phyloP scores from a whole-genome alignment of 768 basidiomycete species.

The Phlebiopsis flavidoalba region DNA sequence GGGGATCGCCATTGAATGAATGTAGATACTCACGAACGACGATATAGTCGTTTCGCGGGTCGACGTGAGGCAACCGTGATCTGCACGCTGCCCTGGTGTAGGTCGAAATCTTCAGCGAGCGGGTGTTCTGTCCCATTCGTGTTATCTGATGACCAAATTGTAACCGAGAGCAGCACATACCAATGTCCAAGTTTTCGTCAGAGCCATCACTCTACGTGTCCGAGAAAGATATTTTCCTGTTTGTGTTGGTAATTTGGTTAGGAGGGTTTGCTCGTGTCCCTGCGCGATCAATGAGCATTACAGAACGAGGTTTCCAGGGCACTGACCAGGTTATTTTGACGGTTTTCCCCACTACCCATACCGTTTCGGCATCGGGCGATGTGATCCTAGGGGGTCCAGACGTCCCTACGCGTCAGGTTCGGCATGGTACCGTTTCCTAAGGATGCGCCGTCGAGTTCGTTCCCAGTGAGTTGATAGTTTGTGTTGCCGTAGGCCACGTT shows the following conservation, averaged over 20 bases:
- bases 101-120: constrained; percentile 49
- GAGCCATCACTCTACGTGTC: constrained; percentile 37
- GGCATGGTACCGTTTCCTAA: neutral
- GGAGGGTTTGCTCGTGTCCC: constrained; percentile 40
- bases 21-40: constrained; percentile 49
- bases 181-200: constrained; percentile 49
- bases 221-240: constrained; percentile 49
- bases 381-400: constrained; percentile 48
- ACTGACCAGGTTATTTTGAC: constrained; percentile 52
- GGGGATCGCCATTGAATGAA: neutral
- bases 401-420: constrained; percentile 16
- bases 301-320: constrained; percentile 3
- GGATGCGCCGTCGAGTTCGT: neutral
- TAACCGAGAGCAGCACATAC: constrained; percentile 27
- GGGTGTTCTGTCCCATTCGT: constrained; percentile 41
- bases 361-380: constrained; percentile 37
- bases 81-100: constrained; percentile 42
- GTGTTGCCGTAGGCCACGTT: neutral
- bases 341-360: constrained; percentile 46
- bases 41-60: constrained; percentile 44
- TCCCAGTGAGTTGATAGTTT: neutral
- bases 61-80: constrained; percentile 48
- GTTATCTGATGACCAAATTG: neutral
- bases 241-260: constrained; percentile 31
- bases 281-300: constrained; percentile 18